Percentiles rank a stretch among this genome's conserved stretches.
Evolutionary conservation across 495 filamentous ascomycete genomes (phyloP).

Genomic region (Hamigera avellanea): DNA sequence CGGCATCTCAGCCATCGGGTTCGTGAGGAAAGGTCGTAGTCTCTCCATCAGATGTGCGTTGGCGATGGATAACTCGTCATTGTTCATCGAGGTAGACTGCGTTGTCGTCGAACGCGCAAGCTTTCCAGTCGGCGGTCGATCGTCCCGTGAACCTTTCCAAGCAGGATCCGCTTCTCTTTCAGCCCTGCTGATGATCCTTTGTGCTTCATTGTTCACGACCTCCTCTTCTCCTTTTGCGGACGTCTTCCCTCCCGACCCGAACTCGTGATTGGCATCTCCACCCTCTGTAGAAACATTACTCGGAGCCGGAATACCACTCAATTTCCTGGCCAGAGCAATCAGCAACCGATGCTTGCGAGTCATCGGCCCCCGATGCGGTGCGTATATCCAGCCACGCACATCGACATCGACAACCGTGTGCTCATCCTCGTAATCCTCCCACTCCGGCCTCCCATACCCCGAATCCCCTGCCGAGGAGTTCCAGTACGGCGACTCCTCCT

Average conservation of each 20-base stretch:
- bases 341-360: constrained; percentile 76
- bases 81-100: constrained; percentile 40
- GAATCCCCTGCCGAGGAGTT: constrained; percentile 17
- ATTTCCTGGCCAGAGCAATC: constrained; percentile 66
- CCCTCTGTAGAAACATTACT: constrained; percentile 18
- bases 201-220: constrained; percentile 57
- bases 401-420: constrained; percentile 80
- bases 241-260: constrained; percentile 4
- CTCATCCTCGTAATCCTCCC: constrained; percentile 59
- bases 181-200: constrained; percentile 58
- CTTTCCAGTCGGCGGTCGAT: not conserved
- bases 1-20: constrained; percentile 55
- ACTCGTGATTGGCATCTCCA: constrained; percentile 6
- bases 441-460: constrained; percentile 41
- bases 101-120: constrained; percentile 8
- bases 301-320: constrained; percentile 75
- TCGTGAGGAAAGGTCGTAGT: constrained; percentile 79
- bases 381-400: constrained; percentile 88
- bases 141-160: constrained; percentile 31
- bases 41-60: constrained; percentile 81
- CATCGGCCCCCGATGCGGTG: constrained; percentile 77
- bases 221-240: constrained; percentile 41
- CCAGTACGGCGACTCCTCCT: constrained; percentile 7
- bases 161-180: constrained; percentile 59
- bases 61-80: constrained; percentile 61